Percentiles rank a stretch among this genome's conserved stretches.
Conservation (phyloP, 345 rosid species). For the Capsella bursapastoris region DNA sequence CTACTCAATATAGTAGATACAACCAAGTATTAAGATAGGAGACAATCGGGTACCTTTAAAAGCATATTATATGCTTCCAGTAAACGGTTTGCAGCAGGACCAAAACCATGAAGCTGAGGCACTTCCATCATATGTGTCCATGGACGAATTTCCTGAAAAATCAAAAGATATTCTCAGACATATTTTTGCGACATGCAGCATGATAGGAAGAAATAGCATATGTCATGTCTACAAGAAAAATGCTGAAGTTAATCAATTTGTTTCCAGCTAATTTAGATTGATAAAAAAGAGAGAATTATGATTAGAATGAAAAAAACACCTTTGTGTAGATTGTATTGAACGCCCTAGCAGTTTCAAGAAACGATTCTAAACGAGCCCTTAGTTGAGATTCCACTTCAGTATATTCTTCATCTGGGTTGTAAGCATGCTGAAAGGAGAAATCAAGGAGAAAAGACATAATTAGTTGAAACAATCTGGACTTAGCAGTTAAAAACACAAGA, state of each 20-base stretch:
- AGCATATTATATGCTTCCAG: constrained; percentile 98
- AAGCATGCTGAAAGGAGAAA: constrained; percentile 66
- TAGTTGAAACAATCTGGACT: not conserved
- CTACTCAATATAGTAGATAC: constrained; percentile 8
- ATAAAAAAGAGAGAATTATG: constrained; percentile 12
- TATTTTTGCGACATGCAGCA: constrained; percentile 10
- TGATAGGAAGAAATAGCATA: not conserved
- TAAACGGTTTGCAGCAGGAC: constrained; percentile 96
- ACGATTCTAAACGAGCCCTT: constrained; percentile 80
- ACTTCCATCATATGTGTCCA: constrained; percentile 99
- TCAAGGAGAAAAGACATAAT: constrained; percentile 1
- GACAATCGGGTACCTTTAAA: constrained; percentile 63
- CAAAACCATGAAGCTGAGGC: constrained; percentile 99
- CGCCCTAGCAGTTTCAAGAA: constrained; percentile 92
- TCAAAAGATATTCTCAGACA: not conserved
- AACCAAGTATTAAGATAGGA: not conserved
- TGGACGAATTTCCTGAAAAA: constrained; percentile 84
- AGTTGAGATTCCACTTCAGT: constrained; percentile 83
- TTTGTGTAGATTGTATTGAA: constrained; percentile 91
- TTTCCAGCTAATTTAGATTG: constrained; percentile 9
- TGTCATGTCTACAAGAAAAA: constrained; percentile 8
- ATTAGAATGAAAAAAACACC: constrained; percentile 50
- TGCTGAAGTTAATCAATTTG: not conserved
- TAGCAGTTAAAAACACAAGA: not conserved
- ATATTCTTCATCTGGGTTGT: constrained; percentile 96